Evolutionary conservation across 1,284 basidiomycete genomes (phyloP), one percentile per base, ranked within the genome.

Genomic region (Moniliella sp.): DNA sequence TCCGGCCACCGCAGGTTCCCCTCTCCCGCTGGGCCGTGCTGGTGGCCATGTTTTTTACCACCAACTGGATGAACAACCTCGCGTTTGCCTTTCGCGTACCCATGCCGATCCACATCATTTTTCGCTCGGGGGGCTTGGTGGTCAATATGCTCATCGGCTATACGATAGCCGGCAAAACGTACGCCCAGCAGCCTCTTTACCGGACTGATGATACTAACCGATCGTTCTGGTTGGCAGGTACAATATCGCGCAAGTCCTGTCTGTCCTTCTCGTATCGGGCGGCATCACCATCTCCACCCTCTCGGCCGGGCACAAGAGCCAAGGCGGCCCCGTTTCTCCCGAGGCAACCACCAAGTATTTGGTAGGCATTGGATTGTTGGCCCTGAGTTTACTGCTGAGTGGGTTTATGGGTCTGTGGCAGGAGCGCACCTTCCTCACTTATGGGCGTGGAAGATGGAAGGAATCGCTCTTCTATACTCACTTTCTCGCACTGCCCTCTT

Each of bases 71-170:
- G 48, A 93, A 93, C 63, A 93, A 91, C 62, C 72, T 71, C 15
- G 84, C 82, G 1, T 91, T 93, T 56, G 78, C 72, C 3, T 83
- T 41, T 32, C 62, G 70, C 37, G 77, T 91, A 36, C 83, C 84
- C 10, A 80, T 91, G 72, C 65, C 79, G 0, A 76, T 93, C 1
- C 84, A 93, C 60, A 91, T 93, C 57, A 79, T 93, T 36, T 93
- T 91, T 54, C 69, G 84, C 21, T 82, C 78, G 46, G 83, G 79
- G 1, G 84, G 83, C n/a, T 62, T 81, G 49, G 69, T 77, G n/a
- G 63, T 80, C 28, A 78, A 75, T 48, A 73, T 83, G 70, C 26
- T 76, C 5, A 64, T 82, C 35, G 80, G 78, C 0, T 75, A 69
- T 66, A 30, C 73, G 1, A 42, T 79, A 10, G 65, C 46, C 18